Evolutionary conservation across 108 stramenopile genomes (phyloP).

Genomic region (Conticribra guillardii): DNA sequence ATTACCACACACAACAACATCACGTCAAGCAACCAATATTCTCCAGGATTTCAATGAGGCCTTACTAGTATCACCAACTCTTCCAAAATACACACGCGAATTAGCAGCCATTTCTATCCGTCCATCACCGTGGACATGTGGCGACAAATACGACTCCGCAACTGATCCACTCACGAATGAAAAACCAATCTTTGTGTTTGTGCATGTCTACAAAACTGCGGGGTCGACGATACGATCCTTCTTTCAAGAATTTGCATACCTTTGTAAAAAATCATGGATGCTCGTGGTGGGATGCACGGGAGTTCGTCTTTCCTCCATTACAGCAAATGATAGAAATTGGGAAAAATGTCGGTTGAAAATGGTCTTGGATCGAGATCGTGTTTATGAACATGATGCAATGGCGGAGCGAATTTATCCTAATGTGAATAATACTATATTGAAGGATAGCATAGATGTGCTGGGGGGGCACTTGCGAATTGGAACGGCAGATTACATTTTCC

Average conservation of each 20-base stretch:
- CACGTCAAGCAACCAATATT: no score
- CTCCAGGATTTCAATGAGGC: no score
- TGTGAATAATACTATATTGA: conserved; percentile 28
- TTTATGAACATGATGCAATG: conserved; percentile 1
- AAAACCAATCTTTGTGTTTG: conserved; percentile 51
- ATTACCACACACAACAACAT: no score
- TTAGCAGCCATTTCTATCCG: conserved; percentile 23
- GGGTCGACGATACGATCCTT: conserved; percentile 58
- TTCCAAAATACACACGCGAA: conserved; percentile 20
- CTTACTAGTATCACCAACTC: no score
- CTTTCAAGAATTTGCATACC: conserved; percentile 41
- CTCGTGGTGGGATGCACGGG: conserved; percentile 12
- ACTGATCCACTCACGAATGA: conserved; percentile 23
- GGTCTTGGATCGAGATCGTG: conserved; percentile 15
- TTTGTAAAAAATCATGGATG: conserved; percentile 49
- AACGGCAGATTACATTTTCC: conserved; percentile 19
- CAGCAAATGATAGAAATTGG: conserved; percentile 5
- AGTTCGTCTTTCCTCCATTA: conserved; percentile 2
- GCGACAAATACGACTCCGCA: conserved; percentile 10
- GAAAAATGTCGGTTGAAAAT: conserved; percentile 23
- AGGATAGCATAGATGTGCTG: conserved; percentile 45
- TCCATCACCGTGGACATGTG: conserved; percentile 38
- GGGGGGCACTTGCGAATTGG: conserved; percentile 60
- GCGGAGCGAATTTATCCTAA: neutral
- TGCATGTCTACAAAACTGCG: conserved; percentile 69